phyloP scores from a whole-genome alignment of 345 rosid genomes.

The Diplotaxis tenuifolia region DNA sequence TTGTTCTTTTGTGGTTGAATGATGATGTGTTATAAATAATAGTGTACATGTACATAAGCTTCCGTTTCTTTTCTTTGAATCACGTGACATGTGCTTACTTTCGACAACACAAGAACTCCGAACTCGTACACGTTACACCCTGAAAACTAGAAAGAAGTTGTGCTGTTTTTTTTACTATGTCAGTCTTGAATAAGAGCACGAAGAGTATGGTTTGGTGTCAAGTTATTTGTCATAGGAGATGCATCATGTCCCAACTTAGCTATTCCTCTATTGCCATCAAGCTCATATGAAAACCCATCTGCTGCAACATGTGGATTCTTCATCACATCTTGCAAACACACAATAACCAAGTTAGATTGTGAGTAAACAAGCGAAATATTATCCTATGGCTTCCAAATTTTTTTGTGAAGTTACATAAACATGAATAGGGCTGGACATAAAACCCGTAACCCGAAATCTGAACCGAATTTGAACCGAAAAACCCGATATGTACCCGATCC shows the following conservation, averaged over 20 bases:
- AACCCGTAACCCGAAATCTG: no score
- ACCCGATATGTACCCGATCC: no score
- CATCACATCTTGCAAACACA: conserved; percentile 63
- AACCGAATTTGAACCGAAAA: no score
- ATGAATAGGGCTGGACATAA: no score
- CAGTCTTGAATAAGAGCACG: conserved; percentile 72
- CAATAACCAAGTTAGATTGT: background rate
- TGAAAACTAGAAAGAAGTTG: conserved; percentile 30
- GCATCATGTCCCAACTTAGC: conserved; percentile 64
- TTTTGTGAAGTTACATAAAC: no score
- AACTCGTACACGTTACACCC: background rate
- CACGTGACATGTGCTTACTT: conserved; percentile 23
- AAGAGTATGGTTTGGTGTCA: conserved; percentile 69
- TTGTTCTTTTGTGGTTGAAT: conserved; percentile 27
- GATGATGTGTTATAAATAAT: conserved; percentile 22
- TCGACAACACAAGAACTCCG: conserved; percentile 11
- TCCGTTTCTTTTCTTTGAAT: background rate
- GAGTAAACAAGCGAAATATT: no score
- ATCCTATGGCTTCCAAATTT: no score
- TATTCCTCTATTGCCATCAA: conserved; percentile 72
- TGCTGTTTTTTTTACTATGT: conserved; percentile 39
- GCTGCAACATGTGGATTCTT: conserved; percentile 75
- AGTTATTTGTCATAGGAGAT: conserved; percentile 75
- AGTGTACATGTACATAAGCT: conserved; percentile 16
- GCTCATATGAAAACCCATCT: conserved; percentile 82